Evolutionary conservation across 768 basidiomycete species (phyloP), one percentile per base, ranked within the genome.

Genomic region (Hebeloma cylindrosporum): DNA sequence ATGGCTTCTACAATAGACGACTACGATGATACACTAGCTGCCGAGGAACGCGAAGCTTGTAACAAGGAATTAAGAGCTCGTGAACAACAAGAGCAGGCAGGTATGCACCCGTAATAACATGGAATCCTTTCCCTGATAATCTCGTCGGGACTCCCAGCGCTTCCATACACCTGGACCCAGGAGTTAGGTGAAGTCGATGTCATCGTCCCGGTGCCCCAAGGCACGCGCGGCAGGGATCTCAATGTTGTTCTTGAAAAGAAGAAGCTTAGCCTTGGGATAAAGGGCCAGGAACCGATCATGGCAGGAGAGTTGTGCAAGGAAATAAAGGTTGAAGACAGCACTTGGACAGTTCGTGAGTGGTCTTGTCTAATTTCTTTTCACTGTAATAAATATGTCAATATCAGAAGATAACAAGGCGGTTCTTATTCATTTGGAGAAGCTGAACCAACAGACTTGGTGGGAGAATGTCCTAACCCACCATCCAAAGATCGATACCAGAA

Each of bases 391-490:
- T 11, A 28, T 25, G 16, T 34, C 8, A 46, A 9, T 44, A 34
- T 45, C 33, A 94, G 91, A 91, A 74, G 92, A 94, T 63, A 83
- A 85, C 52, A 70, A 84, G 47, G 68, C 69, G 6, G 70, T 95
- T 41, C 69, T 78, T 13, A 72, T 95, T 38, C 88, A 92, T 58
- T 77, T 94, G 31, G 90, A 93, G 66, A 94, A 95, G 64, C 54
- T 89, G 40, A 90, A 93, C 65, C 71, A 88, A 51, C 80, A 88
- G 64, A 80, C 88, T 47, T 98, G 96, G 96, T 99, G 96, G 96
- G 89, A 93, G 63, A 93, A 97, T 63, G 86, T 98, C 52, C 71
- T 98, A 39, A 87, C 86, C 2, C 90, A 95, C 58, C 93, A 96
- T 60, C 93, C 96, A 10, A 97, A 93, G 74, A 85, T 98, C 73